Evolutionary conservation across 1,284 basidiomycete genomes (phyloP).

Genomic region (Cryptococcus neoformans): DNA sequence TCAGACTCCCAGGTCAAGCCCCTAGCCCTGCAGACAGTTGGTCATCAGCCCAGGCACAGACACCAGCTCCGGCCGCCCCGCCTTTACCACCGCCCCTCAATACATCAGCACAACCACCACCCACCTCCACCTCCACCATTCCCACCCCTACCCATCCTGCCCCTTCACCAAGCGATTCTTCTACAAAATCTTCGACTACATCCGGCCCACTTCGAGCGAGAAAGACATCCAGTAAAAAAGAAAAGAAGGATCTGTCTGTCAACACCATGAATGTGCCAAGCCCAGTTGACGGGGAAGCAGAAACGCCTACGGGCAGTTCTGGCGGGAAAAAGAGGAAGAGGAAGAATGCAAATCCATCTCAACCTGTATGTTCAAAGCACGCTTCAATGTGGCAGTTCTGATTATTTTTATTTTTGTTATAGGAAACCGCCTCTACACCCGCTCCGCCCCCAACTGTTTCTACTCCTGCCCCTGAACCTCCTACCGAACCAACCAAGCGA

Average conservation of each 20-base stretch:
- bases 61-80: slow-evolving; percentile 1
- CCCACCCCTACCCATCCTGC: background rate
- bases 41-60: background rate
- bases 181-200: no score
- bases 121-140: background rate
- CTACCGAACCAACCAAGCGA: slow-evolving; percentile 31
- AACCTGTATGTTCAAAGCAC: slow-evolving; percentile 1
- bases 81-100: background rate
- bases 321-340: slow-evolving; percentile 21
- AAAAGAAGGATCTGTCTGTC: background rate
- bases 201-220: background rate
- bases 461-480: background rate
- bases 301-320: background rate
- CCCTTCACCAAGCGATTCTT: background rate
- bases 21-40: background rate
- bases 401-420: no score
- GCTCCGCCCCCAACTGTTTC: background rate
- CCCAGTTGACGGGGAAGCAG: background rate
- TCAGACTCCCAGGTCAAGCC: background rate
- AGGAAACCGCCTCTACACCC: background rate
- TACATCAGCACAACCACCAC: no score
- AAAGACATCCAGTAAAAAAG: background rate
- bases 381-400: background rate
- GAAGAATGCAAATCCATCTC: slow-evolving; percentile 10
- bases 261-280: background rate